phyloP scores from a whole-genome alignment of 2,329 filamentous ascomycete genomes.

The Phyllosticta citribraziliensis region DNA sequence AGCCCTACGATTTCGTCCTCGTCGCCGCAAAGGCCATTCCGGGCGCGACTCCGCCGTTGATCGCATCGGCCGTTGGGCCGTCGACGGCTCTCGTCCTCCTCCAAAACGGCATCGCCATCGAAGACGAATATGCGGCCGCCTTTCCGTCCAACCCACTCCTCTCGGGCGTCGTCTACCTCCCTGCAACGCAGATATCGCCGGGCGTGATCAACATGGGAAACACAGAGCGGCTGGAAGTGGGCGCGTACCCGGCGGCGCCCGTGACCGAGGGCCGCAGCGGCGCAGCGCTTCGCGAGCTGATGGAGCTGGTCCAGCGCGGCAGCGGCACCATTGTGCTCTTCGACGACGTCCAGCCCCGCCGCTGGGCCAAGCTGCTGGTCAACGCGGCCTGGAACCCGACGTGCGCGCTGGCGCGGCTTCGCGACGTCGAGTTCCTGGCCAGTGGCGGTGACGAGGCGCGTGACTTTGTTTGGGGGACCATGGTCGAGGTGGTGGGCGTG shows the following conservation, averaged over 20 bases:
- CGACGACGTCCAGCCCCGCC: slow-evolving; percentile 45
- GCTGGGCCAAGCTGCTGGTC: slow-evolving; percentile 52
- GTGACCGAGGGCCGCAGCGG: slow-evolving; percentile 12
- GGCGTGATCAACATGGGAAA: slow-evolving; percentile 39
- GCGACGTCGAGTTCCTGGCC: slow-evolving; percentile 43
- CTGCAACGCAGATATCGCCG: slow-evolving; percentile 40
- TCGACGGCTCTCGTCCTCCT: slow-evolving; percentile 48
- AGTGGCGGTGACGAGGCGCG: not conserved
- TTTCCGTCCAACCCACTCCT: slow-evolving; percentile 46
- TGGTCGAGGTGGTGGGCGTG: slow-evolving; percentile 36
- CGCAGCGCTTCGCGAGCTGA: slow-evolving; percentile 14
- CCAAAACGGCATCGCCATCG: slow-evolving; percentile 54
- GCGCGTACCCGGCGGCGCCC: slow-evolving; percentile 35
- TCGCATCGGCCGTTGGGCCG: slow-evolving; percentile 30
- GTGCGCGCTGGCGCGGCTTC: slow-evolving; percentile 45
- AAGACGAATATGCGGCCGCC: slow-evolving; percentile 40
- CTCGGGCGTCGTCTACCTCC: slow-evolving; percentile 47
- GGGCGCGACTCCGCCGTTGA: slow-evolving; percentile 23
- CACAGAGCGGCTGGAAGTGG: slow-evolving; percentile 41
- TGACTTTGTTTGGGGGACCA: slow-evolving; percentile 30
- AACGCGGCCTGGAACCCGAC: slow-evolving; percentile 55
- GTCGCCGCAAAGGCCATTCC: slow-evolving; percentile 39
- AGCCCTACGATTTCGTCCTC: slow-evolving; percentile 38
- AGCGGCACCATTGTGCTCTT: slow-evolving; percentile 41
- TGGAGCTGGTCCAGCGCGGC: slow-evolving; percentile 33